Conservation (phyloP, 2,329 filamentous ascomycete species). For the Neospermospora avenae region DNA sequence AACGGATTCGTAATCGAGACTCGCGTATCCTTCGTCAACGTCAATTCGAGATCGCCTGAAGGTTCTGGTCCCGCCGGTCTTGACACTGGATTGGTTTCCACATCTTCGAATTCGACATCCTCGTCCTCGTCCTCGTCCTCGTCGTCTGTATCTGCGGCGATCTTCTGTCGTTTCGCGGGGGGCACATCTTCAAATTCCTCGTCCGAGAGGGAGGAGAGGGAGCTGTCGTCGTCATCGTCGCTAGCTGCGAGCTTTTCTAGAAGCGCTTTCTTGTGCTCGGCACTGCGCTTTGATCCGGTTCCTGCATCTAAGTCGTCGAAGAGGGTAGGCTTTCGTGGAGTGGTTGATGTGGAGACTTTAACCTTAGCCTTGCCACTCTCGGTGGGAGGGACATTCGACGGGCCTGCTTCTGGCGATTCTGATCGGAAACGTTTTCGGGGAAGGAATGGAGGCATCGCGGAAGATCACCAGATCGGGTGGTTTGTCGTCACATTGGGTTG, state of each 20-base stretch:
- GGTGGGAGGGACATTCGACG: slow-evolving; percentile 25
- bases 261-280: slow-evolving; percentile 41
- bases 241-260: slow-evolving; percentile 43
- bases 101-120: slow-evolving; percentile 61
- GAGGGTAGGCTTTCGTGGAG: slow-evolving; percentile 52
- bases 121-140: slow-evolving; percentile 57
- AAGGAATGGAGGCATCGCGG: slow-evolving; percentile 63
- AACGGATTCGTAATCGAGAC: slow-evolving; percentile 60
- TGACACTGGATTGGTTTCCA: slow-evolving; percentile 40
- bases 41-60: slow-evolving; percentile 71
- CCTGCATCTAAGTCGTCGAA: slow-evolving; percentile 59
- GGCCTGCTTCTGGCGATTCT: slow-evolving; percentile 36
- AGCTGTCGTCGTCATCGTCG: slow-evolving; percentile 39
- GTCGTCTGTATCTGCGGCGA: slow-evolving; percentile 36
- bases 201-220: slow-evolving; percentile 40
- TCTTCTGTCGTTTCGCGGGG: slow-evolving; percentile 42
- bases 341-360: slow-evolving; percentile 26
- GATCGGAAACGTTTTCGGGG: slow-evolving; percentile 64
- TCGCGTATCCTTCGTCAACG: slow-evolving; percentile 56
- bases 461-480: neutral
- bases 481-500: neutral
- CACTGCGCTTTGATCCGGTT: slow-evolving; percentile 35
- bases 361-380: slow-evolving; percentile 28
- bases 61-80: slow-evolving; percentile 45
- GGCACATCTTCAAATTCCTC: slow-evolving; percentile 54